phyloP scores from a whole-genome alignment of 257 asterid genomes.

The Gentiana dahurica region DNA sequence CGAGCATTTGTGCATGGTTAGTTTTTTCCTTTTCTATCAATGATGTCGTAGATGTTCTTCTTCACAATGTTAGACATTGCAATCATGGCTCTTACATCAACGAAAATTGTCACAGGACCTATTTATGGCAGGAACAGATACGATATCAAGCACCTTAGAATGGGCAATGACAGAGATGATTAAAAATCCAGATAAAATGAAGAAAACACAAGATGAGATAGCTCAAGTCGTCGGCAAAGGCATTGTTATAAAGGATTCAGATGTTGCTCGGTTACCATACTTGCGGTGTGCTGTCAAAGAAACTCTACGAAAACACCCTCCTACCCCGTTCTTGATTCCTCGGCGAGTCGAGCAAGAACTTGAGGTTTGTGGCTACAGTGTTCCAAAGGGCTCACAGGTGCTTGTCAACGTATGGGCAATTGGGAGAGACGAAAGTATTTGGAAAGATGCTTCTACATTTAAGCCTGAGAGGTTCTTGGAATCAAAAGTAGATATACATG shows the following conservation, averaged over 20 bases:
- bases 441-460: constrained; percentile 16
- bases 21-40: too few species aligned
- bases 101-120: constrained; percentile 15
- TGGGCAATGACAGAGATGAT: constrained; percentile 27
- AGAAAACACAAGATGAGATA: constrained; percentile 22
- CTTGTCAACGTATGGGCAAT: constrained; percentile 27
- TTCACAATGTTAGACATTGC: too few species aligned
- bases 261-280: constrained; percentile 14
- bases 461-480: constrained; percentile 24
- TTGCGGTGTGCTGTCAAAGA: constrained; percentile 20
- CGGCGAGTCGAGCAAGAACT: constrained; percentile 16
- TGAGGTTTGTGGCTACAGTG: constrained; percentile 13
- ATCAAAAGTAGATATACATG: constrained; percentile 18
- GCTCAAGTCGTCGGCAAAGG: constrained; percentile 18
- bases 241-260: constrained; percentile 13
- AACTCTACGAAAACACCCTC: constrained; percentile 19
- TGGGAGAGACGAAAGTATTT: constrained; percentile 15
- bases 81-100: background rate
- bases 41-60: too few species aligned
- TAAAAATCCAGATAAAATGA: constrained; percentile 13
- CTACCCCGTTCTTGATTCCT: constrained; percentile 21
- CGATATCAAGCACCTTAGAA: constrained; percentile 16
- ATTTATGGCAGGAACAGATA: constrained; percentile 24
- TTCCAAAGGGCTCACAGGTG: constrained; percentile 17
- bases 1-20: too few species aligned